Evolutionary conservation across 257 asterid species (phyloP).

Genomic region (Nicotiana undulata): DNA sequence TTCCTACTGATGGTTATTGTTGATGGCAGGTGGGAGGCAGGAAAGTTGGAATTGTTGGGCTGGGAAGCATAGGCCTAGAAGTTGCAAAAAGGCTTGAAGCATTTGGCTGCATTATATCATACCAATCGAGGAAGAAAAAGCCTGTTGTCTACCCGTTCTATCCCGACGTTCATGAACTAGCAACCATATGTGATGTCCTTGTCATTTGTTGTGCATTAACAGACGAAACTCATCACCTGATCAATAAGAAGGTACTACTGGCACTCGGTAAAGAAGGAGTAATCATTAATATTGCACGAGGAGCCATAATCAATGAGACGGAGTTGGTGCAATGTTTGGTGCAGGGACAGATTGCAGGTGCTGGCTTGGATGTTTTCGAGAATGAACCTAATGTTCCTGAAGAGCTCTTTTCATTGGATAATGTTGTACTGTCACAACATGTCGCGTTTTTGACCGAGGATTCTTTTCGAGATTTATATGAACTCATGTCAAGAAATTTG

Average conservation of each 20-base stretch:
- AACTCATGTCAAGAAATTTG: conserved; percentile 18
- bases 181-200: conserved; percentile 40
- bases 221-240: conserved; percentile 57
- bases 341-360: conserved; percentile 31
- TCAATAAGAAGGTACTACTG: conserved; percentile 46
- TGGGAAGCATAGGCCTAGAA: conserved; percentile 74
- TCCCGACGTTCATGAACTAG: conserved; percentile 31
- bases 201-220: conserved; percentile 53
- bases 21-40: conserved; percentile 54
- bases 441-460: conserved; percentile 24
- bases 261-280: conserved; percentile 61
- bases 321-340: conserved; percentile 27
- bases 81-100: conserved; percentile 68
- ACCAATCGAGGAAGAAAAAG: conserved; percentile 47
- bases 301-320: conserved; percentile 34
- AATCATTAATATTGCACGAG: conserved; percentile 62
- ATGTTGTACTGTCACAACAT: conserved; percentile 63
- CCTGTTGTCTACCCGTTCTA: conserved; percentile 32
- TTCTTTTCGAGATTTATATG: conserved; percentile 10
- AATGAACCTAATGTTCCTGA: conserved; percentile 34
- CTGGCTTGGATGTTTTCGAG: conserved; percentile 37
- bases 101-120: conserved; percentile 54
- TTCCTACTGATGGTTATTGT: not conserved
- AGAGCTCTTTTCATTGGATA: conserved; percentile 37
- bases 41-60: conserved; percentile 67